Percentiles rank a stretch among this genome's conserved stretches.
These are phyloP conservation scores for Allantophomopsis cytisporea DNA, from an alignment of 2,329 filamentous ascomycete genomes.

Conservation along the genomic window DNA sequence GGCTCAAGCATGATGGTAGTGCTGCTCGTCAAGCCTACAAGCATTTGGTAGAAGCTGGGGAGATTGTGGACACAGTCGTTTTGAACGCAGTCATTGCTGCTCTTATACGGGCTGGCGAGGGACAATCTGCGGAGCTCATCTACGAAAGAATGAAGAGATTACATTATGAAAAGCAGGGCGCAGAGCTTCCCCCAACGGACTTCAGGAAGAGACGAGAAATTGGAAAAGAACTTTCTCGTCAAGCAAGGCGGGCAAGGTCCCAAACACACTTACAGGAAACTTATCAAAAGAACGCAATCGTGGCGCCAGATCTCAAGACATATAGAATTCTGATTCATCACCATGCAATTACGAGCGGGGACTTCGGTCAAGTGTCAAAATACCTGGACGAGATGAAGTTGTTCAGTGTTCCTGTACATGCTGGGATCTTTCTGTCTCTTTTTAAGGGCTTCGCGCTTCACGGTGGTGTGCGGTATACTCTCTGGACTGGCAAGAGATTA, in stretches of 20 bases:
- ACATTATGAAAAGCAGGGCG: conserved; percentile 7
- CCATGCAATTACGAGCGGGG: conserved; percentile 53
- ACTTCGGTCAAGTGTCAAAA: conserved; percentile 56
- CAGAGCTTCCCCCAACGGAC: conserved; percentile 18
- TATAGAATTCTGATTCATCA: conserved; percentile 71
- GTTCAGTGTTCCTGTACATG: conserved; percentile 55
- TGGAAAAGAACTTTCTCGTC: conserved; percentile 42
- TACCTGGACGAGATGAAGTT: conserved; percentile 71
- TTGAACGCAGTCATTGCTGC: conserved; percentile 79
- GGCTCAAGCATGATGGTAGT: conserved; percentile 58
- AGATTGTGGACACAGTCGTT: conserved; percentile 77
- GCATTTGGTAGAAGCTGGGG: conserved; percentile 70
- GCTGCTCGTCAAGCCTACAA: conserved; percentile 67
- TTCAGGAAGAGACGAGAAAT: conserved; percentile 22
- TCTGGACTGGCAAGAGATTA: conserved; percentile 63
- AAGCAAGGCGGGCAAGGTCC: conserved; percentile 41
- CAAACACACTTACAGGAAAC: conserved; percentile 32
- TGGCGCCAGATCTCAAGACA: conserved; percentile 65
- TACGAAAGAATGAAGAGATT: conserved; percentile 69
- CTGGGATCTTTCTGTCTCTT: conserved; percentile 64
- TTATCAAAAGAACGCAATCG: conserved; percentile 47
- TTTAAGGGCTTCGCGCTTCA: conserved; percentile 72
- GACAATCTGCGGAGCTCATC: conserved; percentile 62
- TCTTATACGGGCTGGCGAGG: conserved; percentile 64
- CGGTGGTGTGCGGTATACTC: conserved; percentile 48